Conservation (phyloP, 306 rosid species). For the Cucumis hystrix region DNA sequence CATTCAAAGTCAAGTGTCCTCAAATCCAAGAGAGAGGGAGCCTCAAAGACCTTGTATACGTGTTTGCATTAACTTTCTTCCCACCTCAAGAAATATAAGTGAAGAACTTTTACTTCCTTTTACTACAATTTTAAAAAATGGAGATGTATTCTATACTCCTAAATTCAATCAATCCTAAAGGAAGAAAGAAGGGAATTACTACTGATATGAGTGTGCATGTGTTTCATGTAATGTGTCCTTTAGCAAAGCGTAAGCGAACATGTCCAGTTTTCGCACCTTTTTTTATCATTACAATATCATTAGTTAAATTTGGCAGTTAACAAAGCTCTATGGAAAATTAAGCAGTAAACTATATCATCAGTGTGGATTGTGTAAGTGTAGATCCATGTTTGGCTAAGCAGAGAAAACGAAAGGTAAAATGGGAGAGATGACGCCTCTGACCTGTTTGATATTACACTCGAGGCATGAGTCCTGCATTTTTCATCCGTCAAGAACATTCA, state of each 20-base stretch:
- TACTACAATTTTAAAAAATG: not conserved
- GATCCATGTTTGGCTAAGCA: not conserved
- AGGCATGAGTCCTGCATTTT: not conserved
- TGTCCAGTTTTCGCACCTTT: not conserved
- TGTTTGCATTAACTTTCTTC: not conserved
- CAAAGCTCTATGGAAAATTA: not conserved
- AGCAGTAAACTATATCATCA: not conserved
- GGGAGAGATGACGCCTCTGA: not conserved
- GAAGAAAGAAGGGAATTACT: not conserved
- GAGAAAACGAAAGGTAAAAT: not conserved
- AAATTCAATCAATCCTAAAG: not conserved
- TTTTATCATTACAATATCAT: not conserved
- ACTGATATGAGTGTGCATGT: not conserved
- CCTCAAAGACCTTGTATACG: not conserved
- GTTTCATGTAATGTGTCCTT: not conserved
- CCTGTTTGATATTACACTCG: not conserved
- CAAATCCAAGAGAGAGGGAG: not conserved
- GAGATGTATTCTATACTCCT: not conserved
- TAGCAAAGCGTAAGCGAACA: not conserved
- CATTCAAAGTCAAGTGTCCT: not conserved
- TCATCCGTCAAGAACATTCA: not conserved
- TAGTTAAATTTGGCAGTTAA: not conserved
- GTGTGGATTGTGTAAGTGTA: not conserved
- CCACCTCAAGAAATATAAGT: not conserved
- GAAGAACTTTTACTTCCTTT: not conserved